Evolutionary conservation across 108 stramenopile genomes (phyloP), one percentile per base, ranked within the genome.

Genomic region (Parietichytrium sp.): DNA sequence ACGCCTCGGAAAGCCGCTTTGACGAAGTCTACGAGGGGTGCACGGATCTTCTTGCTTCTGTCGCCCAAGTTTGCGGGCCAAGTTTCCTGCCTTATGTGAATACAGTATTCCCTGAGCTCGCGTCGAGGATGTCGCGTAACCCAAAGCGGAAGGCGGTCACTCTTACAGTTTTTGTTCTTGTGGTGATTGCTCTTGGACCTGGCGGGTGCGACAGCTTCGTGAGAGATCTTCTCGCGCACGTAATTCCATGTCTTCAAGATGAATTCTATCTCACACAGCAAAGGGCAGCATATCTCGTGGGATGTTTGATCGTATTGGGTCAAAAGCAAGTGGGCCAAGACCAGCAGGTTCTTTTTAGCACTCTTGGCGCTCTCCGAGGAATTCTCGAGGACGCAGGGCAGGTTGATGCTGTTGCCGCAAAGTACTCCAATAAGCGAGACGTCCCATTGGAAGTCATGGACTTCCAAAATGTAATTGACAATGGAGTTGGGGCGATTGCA

Each of bases 401-500:
- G 61, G 42, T 72, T 0, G 61, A 72, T n/a, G 61, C 61, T 72
- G 61, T 42, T 0, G 61, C 61, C 10, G 61, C 36, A 20, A 42
- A 33, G 42, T 6, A 38, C 0, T n/a, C 33, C 16, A 42, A 72
- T 10, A 8, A 45, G 13, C 61, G 61, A 6, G 15, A 6, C 16
- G 38, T 72, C 16, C 33, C 38, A 6, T 72, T 72, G 10, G 61
- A 72, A 42, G 45, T 72, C 20, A 72, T 42, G n/a, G 61, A 72
- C 20, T 16, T 45, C 25, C 61, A 72, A 1, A 42, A 33, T 72
- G 61, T 72, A 42, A 42, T 72, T 12, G 61, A 72, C 20, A 72
- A 72, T 72, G 61, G 38, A 25, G 36, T 33, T 25, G 61, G 61
- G 10, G 61, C 61, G 10, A 25, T 72, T 6, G 2, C 61, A 10